These are phyloP conservation scores for Suillus plorans DNA, from an alignment of 768 basidiomycete genomes.

Conservation along the genomic window DNA sequence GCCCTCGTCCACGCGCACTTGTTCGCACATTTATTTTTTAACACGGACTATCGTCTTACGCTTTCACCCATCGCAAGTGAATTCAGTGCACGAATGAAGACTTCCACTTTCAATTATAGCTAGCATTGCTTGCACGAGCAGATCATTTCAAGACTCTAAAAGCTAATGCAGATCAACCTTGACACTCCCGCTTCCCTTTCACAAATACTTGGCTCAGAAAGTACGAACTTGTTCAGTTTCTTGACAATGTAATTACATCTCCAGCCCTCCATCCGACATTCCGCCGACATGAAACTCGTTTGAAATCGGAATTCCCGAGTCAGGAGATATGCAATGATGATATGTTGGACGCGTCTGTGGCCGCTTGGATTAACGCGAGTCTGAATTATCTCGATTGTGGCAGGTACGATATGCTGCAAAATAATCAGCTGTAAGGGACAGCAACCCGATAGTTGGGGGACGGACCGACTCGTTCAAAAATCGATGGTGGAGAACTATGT, in stretches of 20 bases:
- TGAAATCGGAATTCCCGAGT: background rate
- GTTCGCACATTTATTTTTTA: background rate
- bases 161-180: background rate
- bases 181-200: background rate
- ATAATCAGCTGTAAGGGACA: background rate
- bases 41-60: background rate
- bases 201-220: background rate
- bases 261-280: background rate
- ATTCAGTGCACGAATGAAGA: background rate
- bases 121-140: background rate
- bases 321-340: background rate
- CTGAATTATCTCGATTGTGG: background rate
- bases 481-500: background rate
- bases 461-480: background rate
- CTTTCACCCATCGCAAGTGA: background rate
- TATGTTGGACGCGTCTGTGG: background rate
- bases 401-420: background rate
- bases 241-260: background rate
- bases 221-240: background rate
- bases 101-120: background rate
- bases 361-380: background rate
- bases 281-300: background rate
- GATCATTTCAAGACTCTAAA: background rate
- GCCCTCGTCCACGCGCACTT: background rate
- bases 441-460: background rate